Percentiles rank a stretch among this genome's conserved stretches.
Conservation (phyloP, 495 filamentous ascomycete species). For the Rusavskia elegans region DNA sequence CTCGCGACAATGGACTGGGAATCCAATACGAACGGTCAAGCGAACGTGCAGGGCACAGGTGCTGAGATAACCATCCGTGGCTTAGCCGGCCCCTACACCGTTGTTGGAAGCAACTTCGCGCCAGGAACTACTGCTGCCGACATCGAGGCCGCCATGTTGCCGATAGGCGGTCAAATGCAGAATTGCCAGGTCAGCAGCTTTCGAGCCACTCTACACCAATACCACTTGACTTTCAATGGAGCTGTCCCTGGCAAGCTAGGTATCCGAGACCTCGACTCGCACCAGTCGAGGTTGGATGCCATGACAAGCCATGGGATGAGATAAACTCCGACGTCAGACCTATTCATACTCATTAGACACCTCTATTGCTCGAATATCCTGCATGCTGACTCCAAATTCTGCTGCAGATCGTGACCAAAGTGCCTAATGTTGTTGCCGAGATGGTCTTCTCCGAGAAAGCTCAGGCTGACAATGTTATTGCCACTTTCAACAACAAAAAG, state of each 20-base stretch:
- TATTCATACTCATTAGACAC: too few relatives aligned
- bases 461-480: conserved; percentile 64
- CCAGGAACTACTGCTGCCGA: conserved; percentile 87
- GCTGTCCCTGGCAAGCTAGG: too few relatives aligned
- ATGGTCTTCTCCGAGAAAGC: conserved; percentile 64
- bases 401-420: conserved; percentile 37
- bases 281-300: too few relatives aligned
- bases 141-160: conserved; percentile 72
- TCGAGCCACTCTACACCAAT: too few relatives aligned
- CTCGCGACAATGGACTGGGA: conserved; percentile 17
- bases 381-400: too few relatives aligned
- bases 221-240: too few relatives aligned
- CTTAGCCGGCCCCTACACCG: conserved; percentile 62
- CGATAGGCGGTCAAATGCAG: conserved; percentile 50
- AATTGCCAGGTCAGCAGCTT: conserved; percentile 34
- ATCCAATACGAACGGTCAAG: conserved; percentile 6
- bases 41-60: conserved; percentile 16
- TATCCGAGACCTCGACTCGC: too few relatives aligned
- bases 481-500: conserved; percentile 73
- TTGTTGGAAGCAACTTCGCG: conserved; percentile 79
- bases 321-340: too few relatives aligned
- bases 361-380: too few relatives aligned
- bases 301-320: too few relatives aligned
- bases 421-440: conserved; percentile 73
- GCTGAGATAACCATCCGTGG: conserved; percentile 64